phyloP scores from a whole-genome alignment of 2,329 filamentous ascomycete species.

The Pseudogymnoascus sp. region DNA sequence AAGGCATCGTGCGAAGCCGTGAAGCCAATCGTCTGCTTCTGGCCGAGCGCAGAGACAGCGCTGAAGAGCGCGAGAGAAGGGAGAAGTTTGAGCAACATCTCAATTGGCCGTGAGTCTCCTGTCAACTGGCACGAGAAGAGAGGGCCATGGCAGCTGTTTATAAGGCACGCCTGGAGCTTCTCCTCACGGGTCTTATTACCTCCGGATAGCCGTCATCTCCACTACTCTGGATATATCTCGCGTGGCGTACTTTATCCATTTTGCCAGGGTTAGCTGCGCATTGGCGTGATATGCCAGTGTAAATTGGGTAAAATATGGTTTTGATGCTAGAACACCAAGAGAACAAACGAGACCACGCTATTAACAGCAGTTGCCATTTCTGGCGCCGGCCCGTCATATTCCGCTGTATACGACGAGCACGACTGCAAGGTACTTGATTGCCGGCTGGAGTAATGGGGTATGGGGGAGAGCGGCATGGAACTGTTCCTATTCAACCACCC shows the following conservation, averaged over 20 bases:
- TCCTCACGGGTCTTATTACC: not conserved
- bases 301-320: not conserved
- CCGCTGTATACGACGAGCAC: not conserved
- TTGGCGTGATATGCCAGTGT: not conserved
- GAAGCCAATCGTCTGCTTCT: conserved; percentile 42
- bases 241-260: conserved; percentile 1
- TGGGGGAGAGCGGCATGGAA: not conserved
- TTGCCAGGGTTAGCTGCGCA: not conserved
- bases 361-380: too few species aligned
- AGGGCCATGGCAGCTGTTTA: conserved; percentile 15
- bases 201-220: not conserved
- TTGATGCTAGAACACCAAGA: not conserved
- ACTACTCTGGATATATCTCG: conserved; percentile 9
- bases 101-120: conserved; percentile 12
- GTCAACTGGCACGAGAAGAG: not conserved
- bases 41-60: conserved; percentile 36
- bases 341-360: not conserved
- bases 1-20: conserved; percentile 13
- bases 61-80: conserved; percentile 21
- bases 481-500: conserved; percentile 2
- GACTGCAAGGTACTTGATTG: not conserved
- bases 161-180: conserved; percentile 13
- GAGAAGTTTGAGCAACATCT: conserved; percentile 12
- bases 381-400: not conserved
- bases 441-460: not conserved